Evolutionary conservation across 1,284 basidiomycete genomes (phyloP).

Genomic region (Mycena citricolor): DNA sequence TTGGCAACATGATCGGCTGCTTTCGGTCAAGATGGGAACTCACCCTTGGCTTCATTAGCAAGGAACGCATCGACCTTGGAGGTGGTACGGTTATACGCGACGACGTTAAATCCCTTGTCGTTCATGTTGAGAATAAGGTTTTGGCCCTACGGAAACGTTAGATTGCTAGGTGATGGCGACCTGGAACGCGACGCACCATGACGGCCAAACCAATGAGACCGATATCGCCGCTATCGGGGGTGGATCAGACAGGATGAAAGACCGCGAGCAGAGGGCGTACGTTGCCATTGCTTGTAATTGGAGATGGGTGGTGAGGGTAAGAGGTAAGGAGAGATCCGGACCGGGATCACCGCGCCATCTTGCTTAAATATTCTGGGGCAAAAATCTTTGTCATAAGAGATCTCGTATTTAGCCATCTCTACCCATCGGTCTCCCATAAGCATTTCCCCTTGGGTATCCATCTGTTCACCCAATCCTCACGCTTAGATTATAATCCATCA

Average conservation of each 20-base stretch:
- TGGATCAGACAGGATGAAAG: constrained; percentile 10
- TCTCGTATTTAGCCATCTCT: neutral
- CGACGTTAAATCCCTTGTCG: constrained; percentile 98
- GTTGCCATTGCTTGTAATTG: constrained; percentile 42
- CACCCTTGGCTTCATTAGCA: constrained; percentile 96
- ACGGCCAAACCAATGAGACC: constrained; percentile 95
- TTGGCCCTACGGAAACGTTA: constrained; percentile 68
- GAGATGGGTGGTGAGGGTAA: constrained; percentile 30
- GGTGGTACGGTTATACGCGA: constrained; percentile 96
- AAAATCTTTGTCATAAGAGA: neutral
- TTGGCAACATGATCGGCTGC: constrained; percentile 19
- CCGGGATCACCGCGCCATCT: constrained; percentile 17
- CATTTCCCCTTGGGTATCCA: too few relatives aligned
- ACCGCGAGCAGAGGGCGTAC: constrained; percentile 31
- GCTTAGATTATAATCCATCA: neutral
- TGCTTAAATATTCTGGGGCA: constrained; percentile 10
- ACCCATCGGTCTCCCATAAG: too few relatives aligned
- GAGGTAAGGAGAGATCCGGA: constrained; percentile 30
- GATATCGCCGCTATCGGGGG: constrained; percentile 73
- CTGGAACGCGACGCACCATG: constrained; percentile 64
- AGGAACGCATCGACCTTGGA: constrained; percentile 97
- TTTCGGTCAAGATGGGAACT: constrained; percentile 28
- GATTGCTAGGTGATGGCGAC: constrained; percentile 22
- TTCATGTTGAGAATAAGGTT: constrained; percentile 98
- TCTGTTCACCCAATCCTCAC: neutral